phyloP scores from a whole-genome alignment of 75 land plant genomes.

The Picea glauca region DNA sequence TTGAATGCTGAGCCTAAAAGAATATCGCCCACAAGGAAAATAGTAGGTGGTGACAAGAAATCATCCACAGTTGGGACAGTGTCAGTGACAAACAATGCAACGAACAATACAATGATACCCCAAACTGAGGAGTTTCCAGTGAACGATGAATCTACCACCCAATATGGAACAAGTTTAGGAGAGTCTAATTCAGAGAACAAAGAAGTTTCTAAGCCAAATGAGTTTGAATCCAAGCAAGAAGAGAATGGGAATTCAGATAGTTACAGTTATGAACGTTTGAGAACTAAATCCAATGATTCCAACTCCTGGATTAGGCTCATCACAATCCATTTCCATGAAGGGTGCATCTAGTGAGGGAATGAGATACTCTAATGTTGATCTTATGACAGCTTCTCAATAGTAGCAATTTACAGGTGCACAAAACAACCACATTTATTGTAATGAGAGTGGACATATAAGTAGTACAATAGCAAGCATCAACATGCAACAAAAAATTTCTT shows the following conservation, averaged over 20 bases:
- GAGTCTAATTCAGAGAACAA: slow-evolving; percentile 27
- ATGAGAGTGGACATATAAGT: slow-evolving; percentile 53
- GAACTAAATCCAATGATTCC: slow-evolving; percentile 72
- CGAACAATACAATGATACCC: not conserved
- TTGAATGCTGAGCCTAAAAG: slow-evolving; percentile 14
- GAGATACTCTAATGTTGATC: slow-evolving; percentile 37
- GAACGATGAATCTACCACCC: slow-evolving; percentile 22
- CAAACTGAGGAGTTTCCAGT: slow-evolving; percentile 1
- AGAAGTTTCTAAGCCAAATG: slow-evolving; percentile 24
- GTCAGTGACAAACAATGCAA: too few species aligned
- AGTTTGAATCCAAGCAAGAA: slow-evolving; percentile 19
- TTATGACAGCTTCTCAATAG: slow-evolving; percentile 32
- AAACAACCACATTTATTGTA: slow-evolving; percentile 45
- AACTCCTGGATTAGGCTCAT: slow-evolving; percentile 49
- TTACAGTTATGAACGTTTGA: slow-evolving; percentile 82
- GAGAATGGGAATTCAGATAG: slow-evolving; percentile 29
- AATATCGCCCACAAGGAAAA: too few species aligned
- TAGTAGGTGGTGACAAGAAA: too few species aligned
- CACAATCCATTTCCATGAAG: slow-evolving; percentile 32
- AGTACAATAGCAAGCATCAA: slow-evolving; percentile 26
- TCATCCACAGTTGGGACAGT: too few species aligned
- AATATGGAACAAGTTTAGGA: slow-evolving; percentile 22
- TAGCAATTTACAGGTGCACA: slow-evolving; percentile 50
- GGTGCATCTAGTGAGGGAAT: slow-evolving; percentile 29
- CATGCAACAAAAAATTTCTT: slow-evolving; percentile 46